Percentiles rank a stretch among this genome's conserved stretches.
phyloP scores from a whole-genome alignment of 2,329 filamentous ascomycete species.

The Neospermospora avenae region DNA sequence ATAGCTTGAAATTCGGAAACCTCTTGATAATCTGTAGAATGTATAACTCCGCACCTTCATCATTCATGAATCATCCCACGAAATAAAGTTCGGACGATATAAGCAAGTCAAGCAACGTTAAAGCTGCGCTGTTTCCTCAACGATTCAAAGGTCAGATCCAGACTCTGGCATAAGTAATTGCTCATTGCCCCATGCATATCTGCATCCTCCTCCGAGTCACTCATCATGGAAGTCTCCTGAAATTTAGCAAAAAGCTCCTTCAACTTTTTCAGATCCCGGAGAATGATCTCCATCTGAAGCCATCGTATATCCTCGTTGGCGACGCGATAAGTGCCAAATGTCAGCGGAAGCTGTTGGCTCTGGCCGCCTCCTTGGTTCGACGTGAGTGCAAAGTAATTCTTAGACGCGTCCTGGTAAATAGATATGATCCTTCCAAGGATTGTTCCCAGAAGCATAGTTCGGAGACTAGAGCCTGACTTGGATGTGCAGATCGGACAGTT shows the following conservation, averaged over 20 bases:
- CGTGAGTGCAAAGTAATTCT: slow-evolving; percentile 39
- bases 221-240: slow-evolving; percentile 38
- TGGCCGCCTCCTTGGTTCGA: slow-evolving; percentile 3
- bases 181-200: slow-evolving; percentile 46
- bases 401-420: slow-evolving; percentile 44
- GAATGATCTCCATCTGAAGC: slow-evolving; percentile 47
- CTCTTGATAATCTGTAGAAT: too few relatives aligned
- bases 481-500: slow-evolving; percentile 45
- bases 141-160: slow-evolving; percentile 42
- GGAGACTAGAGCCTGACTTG: slow-evolving; percentile 42
- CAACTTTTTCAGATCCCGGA: slow-evolving; percentile 47
- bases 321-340: slow-evolving; percentile 45
- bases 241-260: slow-evolving; percentile 46
- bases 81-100: neutral
- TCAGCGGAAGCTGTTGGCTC: slow-evolving; percentile 36
- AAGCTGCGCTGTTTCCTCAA: slow-evolving; percentile 10
- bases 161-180: slow-evolving; percentile 43
- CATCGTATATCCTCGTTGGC: slow-evolving; percentile 45
- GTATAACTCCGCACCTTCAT: neutral
- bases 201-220: slow-evolving; percentile 20
- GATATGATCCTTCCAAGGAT: slow-evolving; percentile 47
- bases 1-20: too few relatives aligned
- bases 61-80: neutral
- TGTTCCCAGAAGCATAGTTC: slow-evolving; percentile 48
- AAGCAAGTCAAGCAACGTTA: neutral